phyloP scores from a whole-genome alignment of 2,329 filamentous ascomycete genomes.

The Ophiostoma quercus region DNA sequence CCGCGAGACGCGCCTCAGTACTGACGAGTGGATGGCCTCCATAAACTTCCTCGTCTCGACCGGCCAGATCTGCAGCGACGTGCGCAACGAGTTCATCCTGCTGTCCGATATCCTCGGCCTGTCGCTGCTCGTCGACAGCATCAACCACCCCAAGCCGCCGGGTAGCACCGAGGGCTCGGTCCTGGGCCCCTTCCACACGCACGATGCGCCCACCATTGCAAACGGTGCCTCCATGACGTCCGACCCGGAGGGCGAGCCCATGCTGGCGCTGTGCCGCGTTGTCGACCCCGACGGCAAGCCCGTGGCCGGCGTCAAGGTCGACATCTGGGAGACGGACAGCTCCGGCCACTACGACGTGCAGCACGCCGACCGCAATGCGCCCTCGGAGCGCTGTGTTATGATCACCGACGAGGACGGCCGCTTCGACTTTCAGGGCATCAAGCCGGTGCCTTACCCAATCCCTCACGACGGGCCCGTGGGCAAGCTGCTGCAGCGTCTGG shows the following conservation, averaged over 20 bases:
- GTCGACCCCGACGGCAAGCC: slow-evolving; percentile 60
- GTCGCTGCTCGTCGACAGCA: slow-evolving; percentile 72
- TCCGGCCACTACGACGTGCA: slow-evolving; percentile 81
- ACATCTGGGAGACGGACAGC: slow-evolving; percentile 81
- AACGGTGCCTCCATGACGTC: slow-evolving; percentile 60
- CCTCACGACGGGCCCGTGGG: slow-evolving; percentile 81
- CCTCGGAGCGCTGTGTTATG: slow-evolving; percentile 66
- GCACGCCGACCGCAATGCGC: slow-evolving; percentile 56
- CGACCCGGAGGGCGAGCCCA: slow-evolving; percentile 62
- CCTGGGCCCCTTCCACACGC: slow-evolving; percentile 76
- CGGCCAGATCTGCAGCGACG: slow-evolving; percentile 68
- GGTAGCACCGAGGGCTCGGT: slow-evolving; percentile 71
- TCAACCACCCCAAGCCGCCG: slow-evolving; percentile 74
- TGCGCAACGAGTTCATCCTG: slow-evolving; percentile 77
- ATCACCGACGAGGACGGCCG: slow-evolving; percentile 61
- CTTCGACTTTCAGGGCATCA: slow-evolving; percentile 83
- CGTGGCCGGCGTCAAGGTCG: slow-evolving; percentile 62
- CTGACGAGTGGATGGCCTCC: slow-evolving; percentile 71
- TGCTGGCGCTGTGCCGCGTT: slow-evolving; percentile 69
- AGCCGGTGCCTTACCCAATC: slow-evolving; percentile 80
- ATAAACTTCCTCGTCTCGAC: slow-evolving; percentile 66
- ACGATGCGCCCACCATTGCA: slow-evolving; percentile 58
- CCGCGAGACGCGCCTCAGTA: slow-evolving; percentile 69
- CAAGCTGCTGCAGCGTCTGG: slow-evolving; percentile 57
- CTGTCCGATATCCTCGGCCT: slow-evolving; percentile 75